These are phyloP conservation scores for Geosmithia morbida DNA, from an alignment of 2,329 filamentous ascomycete species.

Conservation along the genomic window DNA sequence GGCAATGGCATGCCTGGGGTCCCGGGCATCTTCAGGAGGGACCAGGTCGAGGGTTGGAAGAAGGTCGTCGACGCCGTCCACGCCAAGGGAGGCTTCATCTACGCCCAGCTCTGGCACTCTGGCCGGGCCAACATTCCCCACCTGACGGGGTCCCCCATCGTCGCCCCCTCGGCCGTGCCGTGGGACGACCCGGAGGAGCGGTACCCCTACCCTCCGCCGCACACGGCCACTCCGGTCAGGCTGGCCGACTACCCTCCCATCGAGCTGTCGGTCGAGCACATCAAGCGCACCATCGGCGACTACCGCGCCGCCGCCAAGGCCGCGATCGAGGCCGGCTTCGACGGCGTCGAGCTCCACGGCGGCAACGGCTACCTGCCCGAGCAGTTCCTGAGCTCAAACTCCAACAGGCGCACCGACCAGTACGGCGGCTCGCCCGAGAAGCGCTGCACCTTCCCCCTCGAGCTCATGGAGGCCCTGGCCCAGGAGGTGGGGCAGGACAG, in stretches of 20 bases:
- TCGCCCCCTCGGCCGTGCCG: constrained; percentile 24
- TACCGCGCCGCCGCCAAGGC: constrained; percentile 17
- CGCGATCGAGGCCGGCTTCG: constrained; percentile 38
- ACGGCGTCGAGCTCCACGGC: constrained; percentile 25
- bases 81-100: constrained; percentile 43
- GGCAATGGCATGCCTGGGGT: constrained; percentile 25
- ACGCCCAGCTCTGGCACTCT: constrained; percentile 41
- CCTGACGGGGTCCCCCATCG: constrained; percentile 18
- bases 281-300: constrained; percentile 14
- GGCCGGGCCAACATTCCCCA: constrained; percentile 22
- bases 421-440: constrained; percentile 18
- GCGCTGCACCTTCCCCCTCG: constrained; percentile 35
- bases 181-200: constrained; percentile 27
- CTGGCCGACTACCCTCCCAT: constrained; percentile 14
- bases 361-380: constrained; percentile 24
- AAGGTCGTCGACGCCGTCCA: constrained; percentile 47
- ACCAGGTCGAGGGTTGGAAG: constrained; percentile 43
- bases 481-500: constrained; percentile 27
- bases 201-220: constrained; percentile 20
- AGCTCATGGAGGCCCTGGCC: constrained; percentile 32
- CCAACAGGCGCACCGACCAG: constrained; percentile 19
- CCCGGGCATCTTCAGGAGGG: constrained; percentile 41
- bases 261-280: constrained; percentile 25
- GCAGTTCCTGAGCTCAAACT: constrained; percentile 21
- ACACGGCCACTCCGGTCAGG: constrained; percentile 21